phyloP scores from a whole-genome alignment of 805 yeast genomes.

The Suhomyces sp. region DNA sequence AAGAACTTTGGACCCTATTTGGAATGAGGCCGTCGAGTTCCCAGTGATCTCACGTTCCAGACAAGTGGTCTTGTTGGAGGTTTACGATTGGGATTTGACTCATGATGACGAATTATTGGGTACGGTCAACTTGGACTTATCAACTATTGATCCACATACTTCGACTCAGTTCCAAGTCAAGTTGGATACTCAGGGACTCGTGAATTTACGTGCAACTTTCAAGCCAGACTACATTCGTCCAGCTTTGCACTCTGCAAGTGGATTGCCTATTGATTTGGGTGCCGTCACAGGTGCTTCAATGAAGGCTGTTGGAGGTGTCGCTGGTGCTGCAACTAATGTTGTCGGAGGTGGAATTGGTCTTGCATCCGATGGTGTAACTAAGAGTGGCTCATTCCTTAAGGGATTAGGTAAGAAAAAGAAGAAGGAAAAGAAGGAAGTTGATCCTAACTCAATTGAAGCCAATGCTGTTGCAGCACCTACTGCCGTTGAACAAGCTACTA shows the following conservation, averaged over 20 bases:
- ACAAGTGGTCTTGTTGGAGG: slow-evolving; percentile 46
- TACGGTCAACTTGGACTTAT: slow-evolving; percentile 47
- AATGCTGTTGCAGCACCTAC: slow-evolving; percentile 7
- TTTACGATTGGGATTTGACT: slow-evolving; percentile 78
- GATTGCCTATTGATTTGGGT: slow-evolving; percentile 38
- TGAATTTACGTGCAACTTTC: slow-evolving; percentile 56
- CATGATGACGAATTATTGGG: slow-evolving; percentile 68
- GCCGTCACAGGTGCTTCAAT: slow-evolving; percentile 28
- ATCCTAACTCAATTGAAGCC: slow-evolving; percentile 6
- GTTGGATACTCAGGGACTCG: slow-evolving; percentile 63
- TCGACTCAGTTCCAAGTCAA: slow-evolving; percentile 47
- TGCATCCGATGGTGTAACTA: slow-evolving; percentile 47
- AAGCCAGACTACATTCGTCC: slow-evolving; percentile 69
- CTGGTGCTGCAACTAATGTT: slow-evolving; percentile 41
- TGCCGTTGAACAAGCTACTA: slow-evolving; percentile 10
- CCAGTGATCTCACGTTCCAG: slow-evolving; percentile 66
- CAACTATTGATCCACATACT: slow-evolving; percentile 46
- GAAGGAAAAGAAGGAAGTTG: slow-evolving; percentile 13
- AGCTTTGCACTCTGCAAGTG: slow-evolving; percentile 39
- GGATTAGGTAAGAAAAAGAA: slow-evolving; percentile 26
- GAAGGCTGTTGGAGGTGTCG: slow-evolving; percentile 24
- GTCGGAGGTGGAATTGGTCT: slow-evolving; percentile 48
- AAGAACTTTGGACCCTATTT: slow-evolving; percentile 68
- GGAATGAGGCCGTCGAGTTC: slow-evolving; percentile 67
- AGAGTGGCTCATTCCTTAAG: slow-evolving; percentile 45